Base-by-base conservation (phyloP, 2,329 filamentous ascomycete genomes). In the Teratosphaeria pseudoeucalypti region DNA sequence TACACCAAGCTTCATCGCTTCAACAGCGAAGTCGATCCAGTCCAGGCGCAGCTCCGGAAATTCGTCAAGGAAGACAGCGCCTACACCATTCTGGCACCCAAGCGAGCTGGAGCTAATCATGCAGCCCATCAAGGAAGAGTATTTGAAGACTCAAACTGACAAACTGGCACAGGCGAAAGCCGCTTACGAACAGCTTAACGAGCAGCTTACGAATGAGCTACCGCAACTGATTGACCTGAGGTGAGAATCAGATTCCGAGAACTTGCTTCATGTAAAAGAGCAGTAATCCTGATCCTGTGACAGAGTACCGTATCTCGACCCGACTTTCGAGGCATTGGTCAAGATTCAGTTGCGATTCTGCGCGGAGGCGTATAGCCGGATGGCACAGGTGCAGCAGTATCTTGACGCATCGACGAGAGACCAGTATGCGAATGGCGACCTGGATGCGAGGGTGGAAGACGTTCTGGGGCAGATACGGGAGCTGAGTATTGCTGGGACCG, bases 291-390 rank as follows among this genome's bases (percentile, higher is more conserved):
- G 16, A 54, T 39, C 4, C 2, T 6, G 2, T n/a, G 19, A 37
- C 52, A 71, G 70, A 59, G 94, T 99, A 14, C 95, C 95, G 0
- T 99, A 99, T 72, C 84, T 99, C 60, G 94, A 99, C 70, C 95
- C 95, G 0, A 92, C 87, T 63, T 99, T 99, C 72, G 94, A 99
- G 77, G 94, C 95, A 0, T 85, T 99, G 57, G 94, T 99, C 74
- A 99, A 99, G 81, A 99, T 99, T 66, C 94, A 99, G 78, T 76
- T 99, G 69, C 83, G 94, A 43, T 99, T 99, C 79, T 99, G 95
- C 71, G 94, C 95, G 7, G 94, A 99, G 77, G 94, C 94, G 1
- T 99, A 99, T 76, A 92, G 87, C 63, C 83, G 94, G 55, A 99
- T 99, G 94, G 94, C 95, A 29, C 95, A 99, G 78, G 95, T 99